Evolutionary conservation across 2,329 filamentous ascomycete genomes (phyloP), one percentile per base, ranked within the genome.

Genomic region (Nemania serpens): DNA sequence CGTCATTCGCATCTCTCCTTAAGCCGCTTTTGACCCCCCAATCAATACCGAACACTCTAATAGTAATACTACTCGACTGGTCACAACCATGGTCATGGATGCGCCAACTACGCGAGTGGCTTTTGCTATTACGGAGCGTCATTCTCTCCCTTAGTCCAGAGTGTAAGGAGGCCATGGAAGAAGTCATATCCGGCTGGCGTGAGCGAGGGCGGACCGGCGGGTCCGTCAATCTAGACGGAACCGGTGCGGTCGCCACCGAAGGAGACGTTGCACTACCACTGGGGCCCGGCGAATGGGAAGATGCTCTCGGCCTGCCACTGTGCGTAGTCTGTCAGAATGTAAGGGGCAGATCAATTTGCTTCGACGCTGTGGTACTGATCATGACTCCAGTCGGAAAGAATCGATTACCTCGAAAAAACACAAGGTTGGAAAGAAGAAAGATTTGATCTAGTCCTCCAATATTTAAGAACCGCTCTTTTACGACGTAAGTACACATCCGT

Each of bases 301-400:
- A 96, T 71, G 91, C 88, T 5, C 78, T 97, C 9, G 93, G 93
- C 0, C 77, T 99, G 57, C 92, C 93, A 0, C 80, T 99, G 39
- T 96, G 91, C 71, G 90, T 99, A 9, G 93, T 98, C n/a, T 97
- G 94, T 74, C 93, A 98, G 75, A 95, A 96, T 74, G 93, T 93
- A 75, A 77, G 86, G 76, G 54, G 47, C 69, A 69, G 33, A 22
- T 15, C 5, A n/a, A 36, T 71, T 71, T 59, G 53, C 42, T 5
- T 42, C n/a, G 7, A 20, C 9, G 9, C 20, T 46, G 1, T 5
- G 6, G 20, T 58, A 46, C 70, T 74, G 46, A 73, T 59, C 3
- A 37, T 17, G 17, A 33, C 37, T 15, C 18, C 67, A 92, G 88
- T 85, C 92, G 13, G 91, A 96, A 76, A 93, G 91, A 75, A 96